These are phyloP conservation scores for Colletotrichum chrysophilum DNA, from an alignment of 2,329 filamentous ascomycete species.

Conservation along the genomic window DNA sequence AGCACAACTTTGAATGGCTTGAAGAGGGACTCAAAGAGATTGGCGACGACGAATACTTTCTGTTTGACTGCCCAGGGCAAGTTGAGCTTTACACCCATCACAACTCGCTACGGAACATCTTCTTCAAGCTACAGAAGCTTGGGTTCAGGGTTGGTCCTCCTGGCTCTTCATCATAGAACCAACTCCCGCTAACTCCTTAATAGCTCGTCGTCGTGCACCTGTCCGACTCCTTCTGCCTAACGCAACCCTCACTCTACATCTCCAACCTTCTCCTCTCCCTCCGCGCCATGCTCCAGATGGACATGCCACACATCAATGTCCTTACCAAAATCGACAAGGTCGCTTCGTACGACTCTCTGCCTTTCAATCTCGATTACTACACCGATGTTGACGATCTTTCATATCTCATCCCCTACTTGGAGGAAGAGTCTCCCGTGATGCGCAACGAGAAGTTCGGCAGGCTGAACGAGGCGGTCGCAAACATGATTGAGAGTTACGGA, in stretches of 20 bases:
- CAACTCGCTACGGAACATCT: slow-evolving; percentile 87
- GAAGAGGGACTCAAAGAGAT: slow-evolving; percentile 80
- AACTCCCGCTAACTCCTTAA: not conserved
- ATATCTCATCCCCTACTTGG: slow-evolving; percentile 81
- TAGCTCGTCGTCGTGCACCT: slow-evolving; percentile 94
- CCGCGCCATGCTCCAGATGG: slow-evolving; percentile 97
- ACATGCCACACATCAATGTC: slow-evolving; percentile 94
- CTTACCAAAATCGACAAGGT: slow-evolving; percentile 98
- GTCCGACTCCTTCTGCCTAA: slow-evolving; percentile 92
- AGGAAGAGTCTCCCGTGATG: slow-evolving; percentile 75
- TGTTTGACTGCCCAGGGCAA: slow-evolving; percentile 97
- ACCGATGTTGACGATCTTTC: slow-evolving; percentile 94
- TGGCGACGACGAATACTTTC: slow-evolving; percentile 81
- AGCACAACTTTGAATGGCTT: slow-evolving; percentile 93
- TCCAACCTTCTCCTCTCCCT: slow-evolving; percentile 92
- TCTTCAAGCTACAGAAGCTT: slow-evolving; percentile 87
- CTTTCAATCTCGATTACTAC: slow-evolving; percentile 96
- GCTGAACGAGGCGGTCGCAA: slow-evolving; percentile 85
- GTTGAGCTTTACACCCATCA: slow-evolving; percentile 98
- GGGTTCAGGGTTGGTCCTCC: slow-evolving; percentile 80
- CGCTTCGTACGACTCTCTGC: slow-evolving; percentile 80
- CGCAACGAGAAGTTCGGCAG: slow-evolving; percentile 79
- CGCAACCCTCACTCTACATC: slow-evolving; percentile 91
- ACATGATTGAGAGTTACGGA: slow-evolving; percentile 87
- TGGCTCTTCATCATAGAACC: not conserved